These are phyloP conservation scores for Didymella lethalis DNA, from an alignment of 2,329 filamentous ascomycete genomes.

Conservation along the genomic window DNA sequence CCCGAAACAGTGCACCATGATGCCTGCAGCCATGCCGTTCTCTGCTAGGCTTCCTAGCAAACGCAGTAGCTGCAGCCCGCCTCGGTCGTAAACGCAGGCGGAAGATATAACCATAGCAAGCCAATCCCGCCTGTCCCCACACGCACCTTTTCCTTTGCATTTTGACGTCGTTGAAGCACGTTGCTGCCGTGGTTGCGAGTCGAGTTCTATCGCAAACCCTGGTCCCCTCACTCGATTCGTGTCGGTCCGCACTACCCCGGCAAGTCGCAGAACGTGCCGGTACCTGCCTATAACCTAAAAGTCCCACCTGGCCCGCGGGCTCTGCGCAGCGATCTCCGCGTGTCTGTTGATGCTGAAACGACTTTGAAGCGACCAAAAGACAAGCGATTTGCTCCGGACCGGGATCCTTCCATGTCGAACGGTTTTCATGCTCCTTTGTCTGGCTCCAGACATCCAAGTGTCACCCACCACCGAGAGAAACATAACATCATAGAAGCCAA, in stretches of 20 bases:
- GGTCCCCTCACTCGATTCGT: slow-evolving; percentile 33
- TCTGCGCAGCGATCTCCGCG: slow-evolving; percentile 35
- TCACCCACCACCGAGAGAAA: slow-evolving; percentile 32
- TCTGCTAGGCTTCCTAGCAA: slow-evolving; percentile 29
- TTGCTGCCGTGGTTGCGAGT: slow-evolving; percentile 22
- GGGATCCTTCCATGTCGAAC: slow-evolving; percentile 48
- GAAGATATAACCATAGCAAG: slow-evolving; percentile 29
- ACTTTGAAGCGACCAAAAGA: slow-evolving; percentile 50
- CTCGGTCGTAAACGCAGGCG: slow-evolving; percentile 17
- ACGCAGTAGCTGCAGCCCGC: slow-evolving; percentile 28
- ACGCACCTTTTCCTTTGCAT: slow-evolving; percentile 20
- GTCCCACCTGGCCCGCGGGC: slow-evolving; percentile 36
- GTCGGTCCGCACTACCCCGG: slow-evolving; percentile 34
- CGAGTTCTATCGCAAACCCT: slow-evolving; percentile 24
- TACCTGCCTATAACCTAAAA: slow-evolving; percentile 40
- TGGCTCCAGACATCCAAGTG: slow-evolving; percentile 36
- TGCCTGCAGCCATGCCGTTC: slow-evolving; percentile 29
- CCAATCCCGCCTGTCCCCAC: slow-evolving; percentile 23
- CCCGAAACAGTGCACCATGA: slow-evolving; percentile 30
- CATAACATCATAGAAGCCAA: slow-evolving; percentile 43
- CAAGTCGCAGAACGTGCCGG: slow-evolving; percentile 34
- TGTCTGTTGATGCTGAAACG: slow-evolving; percentile 51
- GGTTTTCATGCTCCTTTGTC: slow-evolving; percentile 44
- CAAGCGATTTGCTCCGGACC: slow-evolving; percentile 40
- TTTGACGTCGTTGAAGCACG: slow-evolving; percentile 20